Percentiles rank a stretch among this genome's conserved stretches.
Conservation (phyloP, 1,284 basidiomycete genomes). For the Microbotryum saponariae region DNA sequence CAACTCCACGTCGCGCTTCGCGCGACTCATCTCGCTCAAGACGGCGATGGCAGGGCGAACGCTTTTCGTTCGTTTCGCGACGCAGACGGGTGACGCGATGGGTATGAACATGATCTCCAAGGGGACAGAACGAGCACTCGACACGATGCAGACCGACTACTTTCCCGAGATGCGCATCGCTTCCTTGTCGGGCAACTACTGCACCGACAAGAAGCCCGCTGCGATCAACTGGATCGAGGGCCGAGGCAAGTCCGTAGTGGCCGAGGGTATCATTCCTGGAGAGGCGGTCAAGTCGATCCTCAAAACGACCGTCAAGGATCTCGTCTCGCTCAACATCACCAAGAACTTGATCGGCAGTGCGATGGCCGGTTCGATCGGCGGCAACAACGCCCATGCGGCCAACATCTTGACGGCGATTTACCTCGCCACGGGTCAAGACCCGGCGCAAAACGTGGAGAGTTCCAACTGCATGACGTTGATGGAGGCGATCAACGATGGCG, state of each 20-base stretch:
- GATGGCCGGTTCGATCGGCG: slow-evolving; percentile 94
- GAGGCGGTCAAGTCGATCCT: slow-evolving; percentile 79
- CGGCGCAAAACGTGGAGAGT: slow-evolving; percentile 97
- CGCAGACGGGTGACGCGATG: slow-evolving; percentile 96
- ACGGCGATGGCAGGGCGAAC: slow-evolving; percentile 82
- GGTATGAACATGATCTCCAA: slow-evolving; percentile 92
- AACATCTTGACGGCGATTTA: slow-evolving; percentile 96
- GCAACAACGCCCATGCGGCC: slow-evolving; percentile 97
- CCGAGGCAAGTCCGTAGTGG: slow-evolving; percentile 92
- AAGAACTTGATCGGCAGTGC: slow-evolving; percentile 97
- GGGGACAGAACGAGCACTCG: slow-evolving; percentile 88
- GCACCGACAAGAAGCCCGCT: slow-evolving; percentile 99
- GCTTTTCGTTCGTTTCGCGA: slow-evolving; percentile 90
- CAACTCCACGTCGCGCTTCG: slow-evolving; percentile 88
- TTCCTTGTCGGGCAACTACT: slow-evolving; percentile 94
- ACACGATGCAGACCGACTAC: slow-evolving; percentile 58
- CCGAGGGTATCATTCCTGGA: slow-evolving; percentile 88
- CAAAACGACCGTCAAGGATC: slow-evolving; percentile 85
- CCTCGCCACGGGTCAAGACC: slow-evolving; percentile 95
- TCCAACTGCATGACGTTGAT: slow-evolving; percentile 98
- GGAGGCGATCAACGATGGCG: slow-evolving; percentile 89
- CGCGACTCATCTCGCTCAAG: slow-evolving; percentile 72
- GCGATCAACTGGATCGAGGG: slow-evolving; percentile 99
- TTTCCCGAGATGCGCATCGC: slow-evolving; percentile 94
- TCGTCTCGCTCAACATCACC: slow-evolving; percentile 91